These are phyloP conservation scores for Candida sphagnicola DNA, from an alignment of 805 yeast species.

Conservation along the genomic window DNA sequence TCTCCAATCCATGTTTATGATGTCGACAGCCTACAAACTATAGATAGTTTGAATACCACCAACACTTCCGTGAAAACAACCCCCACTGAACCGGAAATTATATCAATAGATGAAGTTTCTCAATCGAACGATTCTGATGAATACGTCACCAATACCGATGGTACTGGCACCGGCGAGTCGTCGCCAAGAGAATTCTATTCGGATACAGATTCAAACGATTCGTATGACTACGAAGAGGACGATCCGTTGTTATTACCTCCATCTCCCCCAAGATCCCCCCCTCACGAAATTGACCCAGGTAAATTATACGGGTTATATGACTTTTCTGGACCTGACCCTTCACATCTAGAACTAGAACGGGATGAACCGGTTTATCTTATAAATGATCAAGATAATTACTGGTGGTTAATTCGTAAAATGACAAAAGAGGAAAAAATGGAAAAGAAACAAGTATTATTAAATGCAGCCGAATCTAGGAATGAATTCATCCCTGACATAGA, in stretches of 20 bases:
- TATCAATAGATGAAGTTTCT: conserved; percentile 4
- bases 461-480: not conserved
- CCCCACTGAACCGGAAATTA: conserved; percentile 10
- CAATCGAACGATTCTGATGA: conserved; percentile 4
- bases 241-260: conserved; percentile 44
- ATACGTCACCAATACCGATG: conserved; percentile 4
- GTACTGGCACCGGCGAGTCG: not conserved
- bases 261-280: conserved; percentile 76
- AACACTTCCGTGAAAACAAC: conserved; percentile 1
- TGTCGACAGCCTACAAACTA: too few relatives aligned
- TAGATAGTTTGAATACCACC: not conserved
- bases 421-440: conserved; percentile 35
- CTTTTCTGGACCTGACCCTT: conserved; percentile 88
- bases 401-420: conserved; percentile 81
- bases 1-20: too few relatives aligned
- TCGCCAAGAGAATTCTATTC: conserved; percentile 7
- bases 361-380: conserved; percentile 81
- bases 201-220: conserved; percentile 4
- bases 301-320: conserved; percentile 83
- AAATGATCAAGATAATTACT: conserved; percentile 88
- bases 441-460: conserved; percentile 8
- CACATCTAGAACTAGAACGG: conserved; percentile 75
- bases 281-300: conserved; percentile 76
- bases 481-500: conserved; percentile 7
- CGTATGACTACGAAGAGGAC: conserved; percentile 24